Conservation (phyloP, 305 asterid species). For the Fraxinus paxiana region DNA sequence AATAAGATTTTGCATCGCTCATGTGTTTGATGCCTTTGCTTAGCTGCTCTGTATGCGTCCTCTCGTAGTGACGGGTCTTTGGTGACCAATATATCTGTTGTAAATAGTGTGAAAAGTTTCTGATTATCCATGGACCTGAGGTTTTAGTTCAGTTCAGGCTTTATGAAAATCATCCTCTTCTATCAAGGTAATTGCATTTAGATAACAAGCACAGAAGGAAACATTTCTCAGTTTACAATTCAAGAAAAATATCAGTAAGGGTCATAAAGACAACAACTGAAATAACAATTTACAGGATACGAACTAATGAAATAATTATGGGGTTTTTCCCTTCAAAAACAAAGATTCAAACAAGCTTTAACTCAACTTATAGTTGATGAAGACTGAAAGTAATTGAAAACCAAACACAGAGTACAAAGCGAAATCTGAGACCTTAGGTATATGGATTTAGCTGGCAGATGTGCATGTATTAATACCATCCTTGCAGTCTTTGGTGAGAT, state of each 20-base stretch:
- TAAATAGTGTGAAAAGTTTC: slow-evolving; percentile 23
- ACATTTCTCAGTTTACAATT: background rate
- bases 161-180: slow-evolving; percentile 3
- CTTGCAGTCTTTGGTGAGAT: slow-evolving; percentile 75
- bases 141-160: slow-evolving; percentile 17
- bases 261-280: background rate
- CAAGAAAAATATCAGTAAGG: background rate
- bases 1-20: background rate
- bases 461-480: slow-evolving; percentile 73
- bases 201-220: background rate
- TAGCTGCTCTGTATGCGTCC: slow-evolving; percentile 66
- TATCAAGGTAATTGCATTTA: background rate
- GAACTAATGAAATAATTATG: slow-evolving; percentile 20
- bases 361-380: background rate
- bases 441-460: slow-evolving; percentile 27
- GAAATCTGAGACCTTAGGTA: background rate
- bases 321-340: background rate
- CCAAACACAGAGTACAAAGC: background rate
- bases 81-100: slow-evolving; percentile 28
- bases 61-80: slow-evolving; percentile 71
- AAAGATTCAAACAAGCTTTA: slow-evolving; percentile 7
- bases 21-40: slow-evolving; percentile 25
- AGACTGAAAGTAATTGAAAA: background rate
- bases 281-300: slow-evolving; percentile 15
- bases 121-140: slow-evolving; percentile 23